These are phyloP conservation scores for Eimeria zaria DNA, from an alignment of 169 alveolate species.

Conservation along the genomic window DNA sequence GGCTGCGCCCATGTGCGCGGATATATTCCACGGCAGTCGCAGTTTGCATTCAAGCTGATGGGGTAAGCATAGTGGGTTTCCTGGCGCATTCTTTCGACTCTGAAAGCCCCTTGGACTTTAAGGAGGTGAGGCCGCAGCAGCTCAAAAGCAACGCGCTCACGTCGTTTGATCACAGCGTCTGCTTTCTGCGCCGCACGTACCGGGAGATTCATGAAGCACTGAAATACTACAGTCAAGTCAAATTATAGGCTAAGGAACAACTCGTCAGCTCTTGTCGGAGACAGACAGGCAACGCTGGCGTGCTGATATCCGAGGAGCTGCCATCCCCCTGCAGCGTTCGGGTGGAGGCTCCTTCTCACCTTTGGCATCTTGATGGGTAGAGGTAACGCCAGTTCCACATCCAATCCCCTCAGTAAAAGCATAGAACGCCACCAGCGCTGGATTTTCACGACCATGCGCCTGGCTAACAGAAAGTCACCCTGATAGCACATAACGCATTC, in stretches of 20 bases:
- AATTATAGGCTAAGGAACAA: not conserved
- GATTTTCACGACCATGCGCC: constrained; percentile 84
- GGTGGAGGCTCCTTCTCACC: not conserved
- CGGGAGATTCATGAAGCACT: not conserved
- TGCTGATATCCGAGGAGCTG: not conserved
- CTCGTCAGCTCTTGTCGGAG: not conserved
- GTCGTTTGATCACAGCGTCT: constrained; percentile 39
- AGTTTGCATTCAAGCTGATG: constrained; percentile 79
- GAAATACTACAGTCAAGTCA: not conserved
- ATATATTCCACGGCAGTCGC: constrained; percentile 86
- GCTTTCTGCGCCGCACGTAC: constrained; percentile 52
- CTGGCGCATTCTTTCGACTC: constrained; percentile 51
- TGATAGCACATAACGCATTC: not conserved
- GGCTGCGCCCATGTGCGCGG: constrained; percentile 91
- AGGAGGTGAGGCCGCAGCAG: constrained; percentile 56
- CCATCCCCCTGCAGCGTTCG: not conserved
- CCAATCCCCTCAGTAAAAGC: constrained; percentile 44
- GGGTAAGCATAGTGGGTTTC: constrained; percentile 63
- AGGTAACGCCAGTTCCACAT: constrained; percentile 28
- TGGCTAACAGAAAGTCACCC: constrained; percentile 84
- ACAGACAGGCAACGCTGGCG: not conserved
- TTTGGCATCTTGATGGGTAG: constrained; percentile 36
- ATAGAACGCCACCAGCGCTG: constrained; percentile 90
- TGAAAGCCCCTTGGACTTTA: constrained; percentile 34
- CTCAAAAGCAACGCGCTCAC: constrained; percentile 66